Percentiles rank a stretch among this genome's conserved stretches.
Evolutionary conservation across 164 flowering plant species (phyloP).

Genomic region (Magnolia sinica): DNA sequence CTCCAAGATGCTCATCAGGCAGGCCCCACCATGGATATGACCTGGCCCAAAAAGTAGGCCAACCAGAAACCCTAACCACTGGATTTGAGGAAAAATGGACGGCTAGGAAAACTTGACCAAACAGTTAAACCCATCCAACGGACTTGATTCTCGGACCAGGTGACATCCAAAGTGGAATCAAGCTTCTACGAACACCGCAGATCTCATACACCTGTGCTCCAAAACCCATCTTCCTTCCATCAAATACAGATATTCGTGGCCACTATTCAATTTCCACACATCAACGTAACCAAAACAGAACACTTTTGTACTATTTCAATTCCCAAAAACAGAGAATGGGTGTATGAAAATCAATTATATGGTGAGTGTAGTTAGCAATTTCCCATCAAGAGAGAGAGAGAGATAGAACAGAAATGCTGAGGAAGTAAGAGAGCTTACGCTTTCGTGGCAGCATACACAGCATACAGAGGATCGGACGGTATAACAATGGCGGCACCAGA

Average conservation of each 20-base stretch:
- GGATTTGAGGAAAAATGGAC: neutral
- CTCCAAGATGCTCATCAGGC: neutral
- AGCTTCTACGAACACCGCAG: no score
- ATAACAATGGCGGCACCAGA: conserved; percentile 79
- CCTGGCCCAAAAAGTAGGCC: neutral
- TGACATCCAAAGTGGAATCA: no score
- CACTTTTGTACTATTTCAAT: neutral
- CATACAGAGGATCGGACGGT: conserved; percentile 83
- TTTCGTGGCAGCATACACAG: conserved; percentile 91
- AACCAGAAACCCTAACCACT: neutral
- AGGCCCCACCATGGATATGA: neutral
- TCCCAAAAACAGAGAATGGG: neutral
- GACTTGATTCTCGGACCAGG: no score
- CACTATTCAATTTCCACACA: no score
- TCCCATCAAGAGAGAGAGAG: neutral
- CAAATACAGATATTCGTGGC: no score
- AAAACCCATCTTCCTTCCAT: no score
- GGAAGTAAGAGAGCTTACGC: conserved; percentile 46
- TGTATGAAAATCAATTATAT: no score
- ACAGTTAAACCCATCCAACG: no score
- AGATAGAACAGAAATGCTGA: neutral
- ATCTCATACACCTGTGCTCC: no score
- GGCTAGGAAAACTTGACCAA: neutral
- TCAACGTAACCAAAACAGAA: neutral
- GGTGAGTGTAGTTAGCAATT: neutral